Evolutionary conservation across 495 filamentous ascomycete species (phyloP), one percentile per base, ranked within the genome.

Genomic region (Podospora pseudopauciseta): DNA sequence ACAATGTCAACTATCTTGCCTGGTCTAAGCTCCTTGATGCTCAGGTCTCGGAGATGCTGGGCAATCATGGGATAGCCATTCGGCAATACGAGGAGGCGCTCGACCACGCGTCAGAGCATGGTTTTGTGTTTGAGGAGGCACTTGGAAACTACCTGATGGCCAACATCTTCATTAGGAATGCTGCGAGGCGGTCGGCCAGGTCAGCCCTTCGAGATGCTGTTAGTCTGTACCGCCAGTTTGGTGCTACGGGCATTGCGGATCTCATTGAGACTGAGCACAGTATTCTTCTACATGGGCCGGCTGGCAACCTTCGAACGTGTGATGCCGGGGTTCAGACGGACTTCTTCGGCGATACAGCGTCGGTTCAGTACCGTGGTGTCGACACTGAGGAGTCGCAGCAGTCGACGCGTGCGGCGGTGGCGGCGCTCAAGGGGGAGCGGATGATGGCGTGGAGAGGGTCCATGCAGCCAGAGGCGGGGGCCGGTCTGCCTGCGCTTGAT

Each of bases 301-400:
- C 84, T 0, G 85, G 85, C 7, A 83, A 84, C 55, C 78, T 85
- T 19, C 86, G 86, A 67, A 88, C 84, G 0, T 80, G 84, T 26
- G 93, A 97, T 73, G 85, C 81, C 54, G 88, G 83, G 19, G 91
- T 90, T 23, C 93, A 97, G 78, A 96, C 93, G 1, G 86, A 86
- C 68, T 86, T 88, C 67, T 83, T 83, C 53, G 87, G 83, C 34
- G 88, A 90, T 72, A 82, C 85, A 9, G 86, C 82, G 3, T 82
- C 85, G 20, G 87, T 88, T 18, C 81, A 84, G 32, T 87, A 85
- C 67, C 71, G 74, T 4, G 75, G 78, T 2, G 76, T 83, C 9
- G 84, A 85, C 18, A 78, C 82, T 30, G 84, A 86, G 61, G 90
- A 91, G 30, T 81, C 78, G 18, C 82, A 84, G 65, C 81, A 85